Base-by-base conservation (phyloP, 768 basidiomycete species). In the Auricularia heimuer region DNA sequence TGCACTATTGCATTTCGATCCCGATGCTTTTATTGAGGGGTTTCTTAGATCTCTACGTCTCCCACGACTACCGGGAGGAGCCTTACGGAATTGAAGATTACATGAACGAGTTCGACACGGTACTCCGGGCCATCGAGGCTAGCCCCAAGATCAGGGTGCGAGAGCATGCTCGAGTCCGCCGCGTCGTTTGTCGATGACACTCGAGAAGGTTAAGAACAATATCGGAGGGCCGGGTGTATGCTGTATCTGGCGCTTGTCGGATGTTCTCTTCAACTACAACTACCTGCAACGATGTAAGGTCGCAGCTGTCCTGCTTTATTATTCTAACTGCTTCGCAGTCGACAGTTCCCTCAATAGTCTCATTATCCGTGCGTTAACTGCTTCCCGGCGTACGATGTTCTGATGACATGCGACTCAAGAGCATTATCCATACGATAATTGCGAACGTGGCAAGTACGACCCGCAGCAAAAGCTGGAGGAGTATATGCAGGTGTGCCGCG, bases 161-260 rank as follows among this genome's bases (percentile, higher is more conserved):
- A 29, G 29, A 29, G 29, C 29, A 29, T 29, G 29, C 29, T 29
- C 29, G 2, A 29, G 29, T 29, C 29, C 29, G 29, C 29, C 29
- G 29, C 29, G 29, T 29, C 29, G 2, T 29, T 29, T 29, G 29
- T 29, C 29, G 29, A 29, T 29, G 29, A 29, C 29, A n/a, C 8
- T 18, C 54, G n/a, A 8, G 54, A 61, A 73, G 0, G 76, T 77
- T 29, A 76, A 75, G 47, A 75, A 78, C 44, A 76, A 84, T 45
- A 82, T 90, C 67, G 77, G 88, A 65, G 87, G 83, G 0, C 89
- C 88, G 1, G 86, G 81, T 66, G 71, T 88, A 35, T 60, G 56
- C 56, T 21, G 83, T 84, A 21, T 82, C 79, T 51, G 82, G 79
- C 4, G 73, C 72, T 16, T 86, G 85, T 84, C 72, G 71, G 6